phyloP scores from a whole-genome alignment of 495 filamentous ascomycete genomes.

The Cryomyces minteri region DNA sequence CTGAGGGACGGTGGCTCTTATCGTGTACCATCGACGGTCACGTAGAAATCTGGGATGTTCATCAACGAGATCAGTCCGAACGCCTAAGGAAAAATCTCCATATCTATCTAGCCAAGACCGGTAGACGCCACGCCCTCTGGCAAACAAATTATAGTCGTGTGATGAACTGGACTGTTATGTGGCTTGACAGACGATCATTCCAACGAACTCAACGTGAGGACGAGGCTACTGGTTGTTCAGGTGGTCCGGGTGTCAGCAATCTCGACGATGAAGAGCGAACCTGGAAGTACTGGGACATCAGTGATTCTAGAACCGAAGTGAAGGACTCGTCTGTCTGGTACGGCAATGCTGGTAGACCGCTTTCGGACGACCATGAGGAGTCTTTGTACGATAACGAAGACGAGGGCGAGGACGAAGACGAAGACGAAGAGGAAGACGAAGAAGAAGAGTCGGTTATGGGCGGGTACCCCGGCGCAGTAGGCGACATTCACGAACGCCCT shows the following conservation, averaged over 20 bases:
- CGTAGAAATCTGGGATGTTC: conserved; percentile 49
- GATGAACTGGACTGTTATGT: conserved; percentile 14
- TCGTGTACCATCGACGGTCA: conserved; percentile 56
- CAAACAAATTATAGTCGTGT: no score
- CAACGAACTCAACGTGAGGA: neutral
- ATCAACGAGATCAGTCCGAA: conserved; percentile 15
- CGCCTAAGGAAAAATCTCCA: no score
- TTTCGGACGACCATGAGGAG: no score
- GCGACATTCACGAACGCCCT: no score
- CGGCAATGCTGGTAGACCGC: no score
- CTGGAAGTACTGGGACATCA: conserved; percentile 2
- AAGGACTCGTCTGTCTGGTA: conserved; percentile 8
- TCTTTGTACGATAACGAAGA: neutral
- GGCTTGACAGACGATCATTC: conserved; percentile 18
- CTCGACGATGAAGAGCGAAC: no score
- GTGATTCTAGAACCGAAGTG: conserved; percentile 2
- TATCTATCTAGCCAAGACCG: no score
- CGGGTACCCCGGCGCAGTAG: no score
- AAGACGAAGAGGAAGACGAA: neutral
- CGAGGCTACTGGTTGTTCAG: no score
- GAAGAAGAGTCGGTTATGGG: no score
- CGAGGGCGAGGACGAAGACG: conserved; percentile 3
- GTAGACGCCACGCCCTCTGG: no score
- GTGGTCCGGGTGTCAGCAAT: no score
- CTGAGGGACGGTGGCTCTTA: conserved; percentile 47